Base-by-base conservation (phyloP, 495 filamentous ascomycete genomes). In the Penicillium ochrochloron region DNA sequence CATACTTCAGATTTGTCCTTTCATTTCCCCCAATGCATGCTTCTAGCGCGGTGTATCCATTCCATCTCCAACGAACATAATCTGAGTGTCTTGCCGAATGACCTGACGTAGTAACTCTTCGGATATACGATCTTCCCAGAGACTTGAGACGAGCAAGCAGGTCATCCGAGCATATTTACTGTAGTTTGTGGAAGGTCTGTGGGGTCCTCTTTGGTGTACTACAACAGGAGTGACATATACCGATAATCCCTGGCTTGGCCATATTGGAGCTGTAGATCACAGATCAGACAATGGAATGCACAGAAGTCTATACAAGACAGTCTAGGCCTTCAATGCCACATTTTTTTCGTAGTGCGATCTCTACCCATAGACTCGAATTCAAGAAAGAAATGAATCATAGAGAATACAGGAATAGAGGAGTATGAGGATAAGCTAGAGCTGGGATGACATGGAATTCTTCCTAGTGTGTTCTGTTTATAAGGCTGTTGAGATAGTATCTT, bases 1-100 rank as follows among this genome's bases (percentile, higher is more conserved):
- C 52, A 33, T 34, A 46, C 60, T 54, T 19, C 58, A 61, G 56
- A 14, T 19, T 44, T 50, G n/a, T 19, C 21, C 25, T 19, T 55
- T 1, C n/a, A 15, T 3, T 37, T 23, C 19, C n/a, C 33, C 53
- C 8, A 31, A 48, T 68, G 62, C 62, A 70, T 65, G 52, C 52
- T 39, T 39, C 53, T 48, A n/a, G 29, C 62, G 66, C 64, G 57
- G 62, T 50, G 21, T 65, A 27, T 65, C 53, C 57, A 59, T 59
- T 59, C 2, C 11, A 14, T 39, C 37, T 6, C 23, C 12, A 53
- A 56, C 3, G 46, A n/a, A 12, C 15, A 3, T 14, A 39, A 39
- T 29, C 11, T 7, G 17, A 56, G 37, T 33, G 31, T 21, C 29
- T 8, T 50, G 21, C 5, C 15, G 46, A 3, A 50, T 50, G 12